phyloP scores from a whole-genome alignment of 768 basidiomycete species.

The Mycena kentingensis region DNA sequence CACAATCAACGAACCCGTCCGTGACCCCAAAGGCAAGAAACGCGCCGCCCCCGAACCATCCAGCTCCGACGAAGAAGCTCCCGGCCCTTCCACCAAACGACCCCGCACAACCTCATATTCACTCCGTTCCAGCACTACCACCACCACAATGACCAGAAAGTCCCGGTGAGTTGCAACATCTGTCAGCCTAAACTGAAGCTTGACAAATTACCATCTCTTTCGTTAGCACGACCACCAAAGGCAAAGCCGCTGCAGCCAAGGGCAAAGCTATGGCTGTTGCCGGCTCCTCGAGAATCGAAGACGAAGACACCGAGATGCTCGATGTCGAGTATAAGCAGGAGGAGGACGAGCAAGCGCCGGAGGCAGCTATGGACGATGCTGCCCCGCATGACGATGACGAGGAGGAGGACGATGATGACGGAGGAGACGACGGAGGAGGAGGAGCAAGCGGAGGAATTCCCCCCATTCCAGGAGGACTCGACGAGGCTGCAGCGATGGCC shows the following conservation, averaged over 20 bases:
- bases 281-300: slow-evolving; percentile 64
- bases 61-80: slow-evolving; percentile 65
- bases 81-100: slow-evolving; percentile 62
- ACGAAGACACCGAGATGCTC: slow-evolving; percentile 78
- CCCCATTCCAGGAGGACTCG: slow-evolving; percentile 55
- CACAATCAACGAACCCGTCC: slow-evolving; percentile 75
- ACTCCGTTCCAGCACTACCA: slow-evolving; percentile 59
- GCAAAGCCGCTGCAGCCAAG: slow-evolving; percentile 56
- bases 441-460: slow-evolving; percentile 29
- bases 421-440: slow-evolving; percentile 36
- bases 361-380: slow-evolving; percentile 50
- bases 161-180: slow-evolving; percentile 47
- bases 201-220: slow-evolving; percentile 19
- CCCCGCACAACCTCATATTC: slow-evolving; percentile 63
- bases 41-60: slow-evolving; percentile 74
- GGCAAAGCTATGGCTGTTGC: slow-evolving; percentile 57
- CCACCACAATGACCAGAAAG: slow-evolving; percentile 74
- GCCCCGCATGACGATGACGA: slow-evolving; percentile 48
- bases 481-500: slow-evolving; percentile 73
- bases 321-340: slow-evolving; percentile 59
- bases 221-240: slow-evolving; percentile 47
- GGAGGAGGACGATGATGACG: slow-evolving; percentile 35
- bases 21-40: slow-evolving; percentile 90
- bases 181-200: slow-evolving; percentile 5
- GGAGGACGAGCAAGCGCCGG: slow-evolving; percentile 49